Conservation (phyloP, 129 eudicot genomes). For the Saposhnikovia divaricata region DNA sequence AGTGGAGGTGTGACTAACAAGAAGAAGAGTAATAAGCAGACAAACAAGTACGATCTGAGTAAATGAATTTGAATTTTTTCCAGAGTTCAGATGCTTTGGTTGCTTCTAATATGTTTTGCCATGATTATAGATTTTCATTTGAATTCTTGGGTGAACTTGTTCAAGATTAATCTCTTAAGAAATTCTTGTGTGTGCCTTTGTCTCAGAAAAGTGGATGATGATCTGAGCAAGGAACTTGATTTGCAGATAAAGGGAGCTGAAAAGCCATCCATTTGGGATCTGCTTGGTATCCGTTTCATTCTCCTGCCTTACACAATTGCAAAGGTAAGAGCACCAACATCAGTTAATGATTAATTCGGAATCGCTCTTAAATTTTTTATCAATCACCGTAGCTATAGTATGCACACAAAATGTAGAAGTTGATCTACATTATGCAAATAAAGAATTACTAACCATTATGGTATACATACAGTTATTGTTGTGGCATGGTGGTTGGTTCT, state of each 20-base stretch:
- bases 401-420: not conserved
- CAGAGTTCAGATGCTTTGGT: not conserved
- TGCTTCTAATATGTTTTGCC: not conserved
- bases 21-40: conserved; percentile 75
- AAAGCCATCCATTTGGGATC: conserved; percentile 86
- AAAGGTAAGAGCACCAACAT: conserved; percentile 40
- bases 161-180: not conserved
- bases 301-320: conserved; percentile 81
- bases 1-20: conserved; percentile 68
- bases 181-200: conserved; percentile 3
- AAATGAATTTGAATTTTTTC: not conserved
- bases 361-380: not conserved
- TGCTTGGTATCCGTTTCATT: conserved; percentile 71
- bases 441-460: conserved; percentile 11
- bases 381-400: not conserved
- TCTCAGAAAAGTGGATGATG: conserved; percentile 71
- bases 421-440: not conserved
- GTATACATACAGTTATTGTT: conserved; percentile 44
- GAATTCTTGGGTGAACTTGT: not conserved
- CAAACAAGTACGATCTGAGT: conserved; percentile 48
- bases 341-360: not conserved
- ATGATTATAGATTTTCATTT: not conserved
- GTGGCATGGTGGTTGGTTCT: conserved; percentile 80
- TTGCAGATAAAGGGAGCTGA: conserved; percentile 96
- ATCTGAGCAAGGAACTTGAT: conserved; percentile 89